Percentiles rank a stretch among this genome's conserved stretches.
These are phyloP conservation scores for Dicorynia guianensis DNA, from an alignment of 306 rosid genomes.

Conservation along the genomic window DNA sequence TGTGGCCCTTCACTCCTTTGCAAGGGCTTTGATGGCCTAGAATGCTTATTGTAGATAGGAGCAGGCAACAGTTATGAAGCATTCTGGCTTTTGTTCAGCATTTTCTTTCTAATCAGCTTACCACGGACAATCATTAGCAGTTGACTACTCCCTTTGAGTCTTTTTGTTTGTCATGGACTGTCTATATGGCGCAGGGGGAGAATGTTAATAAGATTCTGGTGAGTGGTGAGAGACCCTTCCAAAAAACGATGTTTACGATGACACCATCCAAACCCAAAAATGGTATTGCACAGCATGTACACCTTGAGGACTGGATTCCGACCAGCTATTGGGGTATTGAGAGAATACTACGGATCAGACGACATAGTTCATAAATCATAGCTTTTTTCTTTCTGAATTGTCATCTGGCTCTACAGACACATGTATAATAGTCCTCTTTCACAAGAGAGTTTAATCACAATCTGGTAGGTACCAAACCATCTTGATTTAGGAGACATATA, in stretches of 20 bases:
- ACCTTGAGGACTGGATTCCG: conserved; percentile 64
- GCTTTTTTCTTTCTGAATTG: not conserved
- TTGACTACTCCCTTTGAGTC: not conserved
- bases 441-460: not conserved
- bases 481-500: no score
- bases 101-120: not conserved
- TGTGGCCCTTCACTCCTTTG: no score
- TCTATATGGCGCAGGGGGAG: conserved; percentile 51
- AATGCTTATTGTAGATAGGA: not conserved
- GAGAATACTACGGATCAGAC: conserved; percentile 48
- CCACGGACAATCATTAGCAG: not conserved
- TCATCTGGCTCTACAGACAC: not conserved
- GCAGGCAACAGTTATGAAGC: not conserved
- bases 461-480: no score
- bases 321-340: conserved; percentile 60
- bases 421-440: not conserved
- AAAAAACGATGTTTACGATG: conserved; percentile 62
- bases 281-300: conserved; percentile 56
- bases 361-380: conserved; percentile 35
- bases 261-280: conserved; percentile 63
- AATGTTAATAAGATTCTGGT: conserved; percentile 59
- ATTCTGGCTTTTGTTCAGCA: not conserved
- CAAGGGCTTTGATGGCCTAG: no score
- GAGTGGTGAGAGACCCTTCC: no score
- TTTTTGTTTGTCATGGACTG: no score